Evolutionary conservation across 345 rosid genomes (phyloP).

Genomic region (Eucalyptus albens): DNA sequence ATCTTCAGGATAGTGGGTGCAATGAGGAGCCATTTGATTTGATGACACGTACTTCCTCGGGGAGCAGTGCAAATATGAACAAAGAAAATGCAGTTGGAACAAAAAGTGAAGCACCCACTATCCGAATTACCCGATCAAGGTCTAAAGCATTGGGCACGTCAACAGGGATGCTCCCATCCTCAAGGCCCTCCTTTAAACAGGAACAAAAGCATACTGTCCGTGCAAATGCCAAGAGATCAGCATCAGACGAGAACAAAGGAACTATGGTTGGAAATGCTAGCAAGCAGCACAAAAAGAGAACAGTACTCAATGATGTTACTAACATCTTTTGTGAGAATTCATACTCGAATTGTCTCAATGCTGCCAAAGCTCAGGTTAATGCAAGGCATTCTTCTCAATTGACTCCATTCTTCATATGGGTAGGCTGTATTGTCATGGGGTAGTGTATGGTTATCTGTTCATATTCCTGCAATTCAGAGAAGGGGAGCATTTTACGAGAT

Average conservation of each 20-base stretch:
- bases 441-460: not conserved
- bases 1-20: slow-evolving; percentile 19
- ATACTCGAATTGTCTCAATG: slow-evolving; percentile 14
- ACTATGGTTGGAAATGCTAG: slow-evolving; percentile 8
- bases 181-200: slow-evolving; percentile 54
- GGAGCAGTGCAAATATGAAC: slow-evolving; percentile 42
- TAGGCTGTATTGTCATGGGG: not conserved
- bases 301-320: slow-evolving; percentile 69
- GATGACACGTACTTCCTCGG: slow-evolving; percentile 13
- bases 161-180: slow-evolving; percentile 28
- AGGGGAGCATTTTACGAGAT: not conserved
- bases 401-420: not conserved
- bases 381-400: not conserved
- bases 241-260: slow-evolving; percentile 30
- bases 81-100: slow-evolving; percentile 35
- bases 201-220: slow-evolving; percentile 32
- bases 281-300: slow-evolving; percentile 63
- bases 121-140: slow-evolving; percentile 60
- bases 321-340: slow-evolving; percentile 21
- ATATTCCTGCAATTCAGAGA: not conserved
- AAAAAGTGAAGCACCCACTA: slow-evolving; percentile 17
- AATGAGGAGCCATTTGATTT: slow-evolving; percentile 15
- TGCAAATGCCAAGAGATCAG: slow-evolving; percentile 29
- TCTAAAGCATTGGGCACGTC: slow-evolving; percentile 49
- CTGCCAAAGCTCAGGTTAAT: slow-evolving; percentile 35